Percentiles rank a stretch among this genome's conserved stretches.
These are phyloP conservation scores for Alternaria conjuncta DNA, from an alignment of 2,329 filamentous ascomycete species.

Conservation along the genomic window DNA sequence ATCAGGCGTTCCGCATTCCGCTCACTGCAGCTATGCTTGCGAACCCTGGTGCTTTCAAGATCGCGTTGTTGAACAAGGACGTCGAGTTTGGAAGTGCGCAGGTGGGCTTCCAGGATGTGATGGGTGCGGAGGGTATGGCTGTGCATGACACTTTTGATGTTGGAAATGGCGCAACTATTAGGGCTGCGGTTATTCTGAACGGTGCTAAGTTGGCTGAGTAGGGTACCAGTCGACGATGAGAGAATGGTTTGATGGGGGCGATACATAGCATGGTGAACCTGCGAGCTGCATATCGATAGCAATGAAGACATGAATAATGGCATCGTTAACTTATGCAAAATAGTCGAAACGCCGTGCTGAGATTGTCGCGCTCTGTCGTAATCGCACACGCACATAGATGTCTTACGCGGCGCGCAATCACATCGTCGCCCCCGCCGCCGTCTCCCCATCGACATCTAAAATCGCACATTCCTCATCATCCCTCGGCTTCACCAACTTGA, in stretches of 20 bases:
- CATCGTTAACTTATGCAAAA: neutral
- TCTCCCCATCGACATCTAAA: conserved; percentile 40
- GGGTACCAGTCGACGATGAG: neutral
- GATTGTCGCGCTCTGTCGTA: neutral
- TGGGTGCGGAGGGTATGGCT: conserved; percentile 27
- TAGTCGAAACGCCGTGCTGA: neutral
- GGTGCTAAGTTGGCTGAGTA: conserved; percentile 28
- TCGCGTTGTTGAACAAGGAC: conserved; percentile 39
- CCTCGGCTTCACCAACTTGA: conserved; percentile 41
- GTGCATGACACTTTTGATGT: conserved; percentile 34
- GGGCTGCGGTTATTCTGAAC: conserved; percentile 31
- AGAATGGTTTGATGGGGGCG: neutral
- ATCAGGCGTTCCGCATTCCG: conserved; percentile 55
- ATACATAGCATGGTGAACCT: neutral
- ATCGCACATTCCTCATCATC: conserved; percentile 38
- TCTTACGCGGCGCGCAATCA: conserved; percentile 4
- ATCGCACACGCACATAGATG: neutral
- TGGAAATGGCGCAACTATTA: conserved; percentile 31
- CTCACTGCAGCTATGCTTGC: conserved; percentile 44
- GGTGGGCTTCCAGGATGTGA: conserved; percentile 35
- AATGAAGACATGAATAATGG: neutral
- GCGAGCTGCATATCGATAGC: neutral
- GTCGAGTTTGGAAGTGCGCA: conserved; percentile 33
- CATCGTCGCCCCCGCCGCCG: conserved; percentile 46
- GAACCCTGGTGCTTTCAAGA: conserved; percentile 29